Percentiles rank a stretch among this genome's conserved stretches.
phyloP scores from a whole-genome alignment of 2,329 filamentous ascomycete species.

The Stemphylium vesicarium region DNA sequence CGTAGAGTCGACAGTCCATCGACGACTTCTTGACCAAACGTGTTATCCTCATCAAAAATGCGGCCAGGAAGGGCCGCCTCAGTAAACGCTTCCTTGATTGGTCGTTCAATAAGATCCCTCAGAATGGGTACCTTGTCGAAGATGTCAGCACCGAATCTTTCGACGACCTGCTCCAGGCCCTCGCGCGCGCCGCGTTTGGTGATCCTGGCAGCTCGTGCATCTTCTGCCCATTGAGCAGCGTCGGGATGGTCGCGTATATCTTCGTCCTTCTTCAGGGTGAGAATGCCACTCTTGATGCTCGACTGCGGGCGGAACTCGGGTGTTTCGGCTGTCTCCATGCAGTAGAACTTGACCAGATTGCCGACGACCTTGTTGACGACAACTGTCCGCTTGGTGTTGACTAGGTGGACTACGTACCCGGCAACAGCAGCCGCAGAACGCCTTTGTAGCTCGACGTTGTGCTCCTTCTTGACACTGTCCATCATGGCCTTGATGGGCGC shows the following conservation, averaged over 20 bases:
- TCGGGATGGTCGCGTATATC: slow-evolving; percentile 92
- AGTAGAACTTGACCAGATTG: slow-evolving; percentile 96
- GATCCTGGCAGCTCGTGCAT: slow-evolving; percentile 86
- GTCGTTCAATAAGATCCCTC: slow-evolving; percentile 78
- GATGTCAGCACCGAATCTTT: slow-evolving; percentile 76
- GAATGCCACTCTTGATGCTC: slow-evolving; percentile 75
- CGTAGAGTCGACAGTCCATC: slow-evolving; percentile 93
- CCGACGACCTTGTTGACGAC: slow-evolving; percentile 95
- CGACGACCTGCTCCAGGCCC: slow-evolving; percentile 84
- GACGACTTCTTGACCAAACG: slow-evolving; percentile 88
- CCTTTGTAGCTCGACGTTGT: slow-evolving; percentile 85
- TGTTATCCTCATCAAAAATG: slow-evolving; percentile 74
- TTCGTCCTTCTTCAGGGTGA: slow-evolving; percentile 97
- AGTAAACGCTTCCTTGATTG: slow-evolving; percentile 76
- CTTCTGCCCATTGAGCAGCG: slow-evolving; percentile 85
- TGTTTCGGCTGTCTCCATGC: slow-evolving; percentile 95
- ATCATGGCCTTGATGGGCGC: slow-evolving; percentile 95
- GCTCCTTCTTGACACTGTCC: slow-evolving; percentile 96
- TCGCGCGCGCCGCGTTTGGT: slow-evolving; percentile 93
- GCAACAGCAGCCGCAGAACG: slow-evolving; percentile 87
- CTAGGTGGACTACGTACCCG: slow-evolving; percentile 84
- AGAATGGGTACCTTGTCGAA: slow-evolving; percentile 87
- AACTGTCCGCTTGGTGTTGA: slow-evolving; percentile 76
- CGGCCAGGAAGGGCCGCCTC: slow-evolving; percentile 71
- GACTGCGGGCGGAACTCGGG: slow-evolving; percentile 91